A percentile compares a stretch with the other conserved stretches of the same genome.
Conservation (phyloP, 495 filamentous ascomycete genomes). For the Penicillium chermesinum region DNA sequence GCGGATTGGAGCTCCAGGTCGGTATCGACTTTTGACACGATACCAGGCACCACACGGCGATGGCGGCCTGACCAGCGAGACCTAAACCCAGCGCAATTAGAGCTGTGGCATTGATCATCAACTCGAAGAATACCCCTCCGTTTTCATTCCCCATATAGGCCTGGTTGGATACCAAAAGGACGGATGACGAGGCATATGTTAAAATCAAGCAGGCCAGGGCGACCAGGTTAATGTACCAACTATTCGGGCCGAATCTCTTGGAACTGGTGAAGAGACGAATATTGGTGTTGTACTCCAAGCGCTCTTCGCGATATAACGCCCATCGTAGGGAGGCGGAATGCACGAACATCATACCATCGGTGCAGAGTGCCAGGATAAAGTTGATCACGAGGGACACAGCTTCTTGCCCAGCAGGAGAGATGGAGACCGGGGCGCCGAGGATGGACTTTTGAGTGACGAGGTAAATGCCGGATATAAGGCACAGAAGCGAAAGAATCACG, state of each 20-base stretch:
- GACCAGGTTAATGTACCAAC: slow-evolving; percentile 12
- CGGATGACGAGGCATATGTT: not conserved
- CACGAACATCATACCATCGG: slow-evolving; percentile 35
- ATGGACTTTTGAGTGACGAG: too few species aligned
- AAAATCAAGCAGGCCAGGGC: not conserved
- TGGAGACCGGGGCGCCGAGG: too few species aligned
- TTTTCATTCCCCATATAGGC: too few species aligned
- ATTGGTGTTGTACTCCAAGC: slow-evolving; percentile 41
- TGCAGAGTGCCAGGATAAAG: slow-evolving; percentile 28
- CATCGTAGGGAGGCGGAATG: slow-evolving; percentile 38
- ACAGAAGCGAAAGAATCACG: too few species aligned
- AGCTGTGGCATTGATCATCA: not conserved
- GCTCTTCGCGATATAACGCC: slow-evolving; percentile 35
- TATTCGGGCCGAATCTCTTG: slow-evolving; percentile 5
- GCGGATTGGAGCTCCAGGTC: slow-evolving; percentile 23
- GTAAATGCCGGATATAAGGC: too few species aligned
- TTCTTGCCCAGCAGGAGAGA: too few species aligned
- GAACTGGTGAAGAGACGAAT: slow-evolving; percentile 33
- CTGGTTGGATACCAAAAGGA: not conserved
- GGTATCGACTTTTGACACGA: slow-evolving; percentile 8
- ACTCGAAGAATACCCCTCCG: not conserved
- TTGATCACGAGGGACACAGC: slow-evolving; percentile 13
- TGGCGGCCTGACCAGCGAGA: slow-evolving; percentile 1
- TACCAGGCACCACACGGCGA: slow-evolving; percentile 4
- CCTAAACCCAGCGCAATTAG: not conserved